phyloP scores from a whole-genome alignment of 768 basidiomycete genomes.

The Grammothele lineata region DNA sequence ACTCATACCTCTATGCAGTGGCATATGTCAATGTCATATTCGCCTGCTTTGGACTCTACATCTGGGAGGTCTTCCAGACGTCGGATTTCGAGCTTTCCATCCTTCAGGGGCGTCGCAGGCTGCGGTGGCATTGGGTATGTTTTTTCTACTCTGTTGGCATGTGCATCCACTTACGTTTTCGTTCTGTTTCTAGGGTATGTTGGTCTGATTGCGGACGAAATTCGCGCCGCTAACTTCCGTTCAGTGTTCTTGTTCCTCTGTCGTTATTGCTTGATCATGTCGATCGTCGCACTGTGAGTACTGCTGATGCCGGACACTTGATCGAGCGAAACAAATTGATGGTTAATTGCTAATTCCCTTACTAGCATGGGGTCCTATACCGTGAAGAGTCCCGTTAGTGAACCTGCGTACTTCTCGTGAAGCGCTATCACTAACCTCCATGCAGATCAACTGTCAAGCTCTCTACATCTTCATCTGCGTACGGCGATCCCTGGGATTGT shows the following conservation, averaged over 20 bases:
- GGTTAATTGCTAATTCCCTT: background rate
- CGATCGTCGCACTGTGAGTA: slow-evolving; percentile 59
- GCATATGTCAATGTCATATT: slow-evolving; percentile 59
- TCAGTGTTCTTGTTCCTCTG: slow-evolving; percentile 66
- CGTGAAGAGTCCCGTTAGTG: slow-evolving; percentile 41
- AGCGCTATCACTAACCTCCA: background rate
- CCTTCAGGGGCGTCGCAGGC: slow-evolving; percentile 49
- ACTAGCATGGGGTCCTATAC: slow-evolving; percentile 55
- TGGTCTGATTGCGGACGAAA: background rate
- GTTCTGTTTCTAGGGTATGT: slow-evolving; percentile 22
- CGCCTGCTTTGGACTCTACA: slow-evolving; percentile 58
- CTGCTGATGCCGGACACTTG: background rate
- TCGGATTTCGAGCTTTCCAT: slow-evolving; percentile 67
- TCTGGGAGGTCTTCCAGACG: slow-evolving; percentile 66
- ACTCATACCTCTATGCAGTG: slow-evolving; percentile 33
- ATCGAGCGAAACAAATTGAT: no score
- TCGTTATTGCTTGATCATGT: slow-evolving; percentile 67
- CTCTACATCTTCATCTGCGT: slow-evolving; percentile 69
- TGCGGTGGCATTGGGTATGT: slow-evolving; percentile 69
- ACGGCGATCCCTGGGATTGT: background rate
- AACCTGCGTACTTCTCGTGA: background rate
- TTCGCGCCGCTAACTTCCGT: background rate
- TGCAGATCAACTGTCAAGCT: slow-evolving; percentile 61
- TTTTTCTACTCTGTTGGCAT: slow-evolving; percentile 14
- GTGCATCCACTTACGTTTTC: slow-evolving; percentile 41